A percentile compares a stretch with the other conserved stretches of the same genome.
Conservation (phyloP, 495 filamentous ascomycete genomes). For the Antarctomyces pellizariae region DNA sequence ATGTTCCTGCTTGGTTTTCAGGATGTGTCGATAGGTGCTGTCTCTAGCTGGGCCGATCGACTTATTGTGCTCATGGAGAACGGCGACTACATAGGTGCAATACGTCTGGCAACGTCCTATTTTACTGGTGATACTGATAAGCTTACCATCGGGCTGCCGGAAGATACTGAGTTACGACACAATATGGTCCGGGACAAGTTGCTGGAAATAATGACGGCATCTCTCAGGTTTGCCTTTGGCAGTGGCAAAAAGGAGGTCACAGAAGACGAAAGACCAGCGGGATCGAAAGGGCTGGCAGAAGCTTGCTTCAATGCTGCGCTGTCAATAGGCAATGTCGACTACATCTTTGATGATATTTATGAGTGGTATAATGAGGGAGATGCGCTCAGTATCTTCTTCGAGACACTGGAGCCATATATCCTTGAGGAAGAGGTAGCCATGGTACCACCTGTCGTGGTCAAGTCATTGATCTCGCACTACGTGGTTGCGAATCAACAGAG, state of each 20-base stretch:
- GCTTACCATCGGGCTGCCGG: constrained; percentile 77
- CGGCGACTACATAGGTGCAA: constrained; percentile 79
- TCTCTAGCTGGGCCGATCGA: constrained; percentile 97
- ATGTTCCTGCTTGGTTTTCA: constrained; percentile 79
- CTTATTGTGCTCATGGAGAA: constrained; percentile 90
- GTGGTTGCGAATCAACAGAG: constrained; percentile 43
- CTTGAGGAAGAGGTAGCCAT: constrained; percentile 49
- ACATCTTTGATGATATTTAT: constrained; percentile 78
- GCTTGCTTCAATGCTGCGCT: constrained; percentile 69
- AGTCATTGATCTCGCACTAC: constrained; percentile 63
- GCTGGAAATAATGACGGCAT: constrained; percentile 84
- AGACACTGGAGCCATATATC: constrained; percentile 68
- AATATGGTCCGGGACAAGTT: constrained; percentile 70
- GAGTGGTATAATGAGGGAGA: constrained; percentile 65
- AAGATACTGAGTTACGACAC: constrained; percentile 55
- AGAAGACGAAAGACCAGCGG: constrained; percentile 25
- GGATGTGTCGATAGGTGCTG: constrained; percentile 64
- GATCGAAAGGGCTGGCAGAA: constrained; percentile 55
- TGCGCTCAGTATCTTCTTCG: constrained; percentile 53
- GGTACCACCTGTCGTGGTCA: constrained; percentile 65
- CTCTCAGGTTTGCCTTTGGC: constrained; percentile 71
- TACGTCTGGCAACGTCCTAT: constrained; percentile 72
- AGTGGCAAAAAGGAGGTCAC: constrained; percentile 25
- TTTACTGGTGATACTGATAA: constrained; percentile 77
- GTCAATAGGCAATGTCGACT: constrained; percentile 49